phyloP scores from a whole-genome alignment of 352 stramenopile genomes.

The Phytopythium mirpurense region DNA sequence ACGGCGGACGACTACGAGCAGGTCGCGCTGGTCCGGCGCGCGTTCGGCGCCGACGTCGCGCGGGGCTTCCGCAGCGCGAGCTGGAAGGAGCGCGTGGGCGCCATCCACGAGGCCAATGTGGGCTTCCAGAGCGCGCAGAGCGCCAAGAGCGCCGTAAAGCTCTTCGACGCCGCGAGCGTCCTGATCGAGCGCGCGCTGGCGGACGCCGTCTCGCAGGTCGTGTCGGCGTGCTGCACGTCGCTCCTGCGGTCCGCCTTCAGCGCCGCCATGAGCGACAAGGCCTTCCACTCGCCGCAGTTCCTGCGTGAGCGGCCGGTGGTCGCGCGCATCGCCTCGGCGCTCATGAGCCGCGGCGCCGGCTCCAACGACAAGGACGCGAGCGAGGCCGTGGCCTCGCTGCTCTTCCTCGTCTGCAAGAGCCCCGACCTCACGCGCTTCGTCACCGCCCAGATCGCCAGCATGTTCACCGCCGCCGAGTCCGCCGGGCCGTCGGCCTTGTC shows the following conservation, averaged over 20 bases:
- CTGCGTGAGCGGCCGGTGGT: conserved; percentile 44
- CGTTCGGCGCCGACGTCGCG: conserved; percentile 51
- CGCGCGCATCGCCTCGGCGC: conserved; percentile 32
- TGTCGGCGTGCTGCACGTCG: conserved; percentile 46
- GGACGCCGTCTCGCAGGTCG: conserved; percentile 65
- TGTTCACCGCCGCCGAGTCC: conserved; percentile 18
- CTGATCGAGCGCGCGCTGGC: conserved; percentile 53
- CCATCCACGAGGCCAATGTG: conserved; percentile 48
- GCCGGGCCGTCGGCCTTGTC: conserved; percentile 9
- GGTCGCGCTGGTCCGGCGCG: conserved; percentile 21
- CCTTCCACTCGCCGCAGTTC: conserved; percentile 58
- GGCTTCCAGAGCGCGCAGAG: conserved; percentile 39
- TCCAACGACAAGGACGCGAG: conserved; percentile 80
- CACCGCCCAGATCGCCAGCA: conserved; percentile 44
- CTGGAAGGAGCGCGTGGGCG: conserved; percentile 53
- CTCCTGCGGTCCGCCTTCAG: conserved; percentile 63
- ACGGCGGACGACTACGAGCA: conserved; percentile 15
- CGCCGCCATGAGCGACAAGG: conserved; percentile 42
- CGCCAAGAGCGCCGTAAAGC: conserved; percentile 31
- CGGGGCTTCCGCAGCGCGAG: conserved; percentile 43
- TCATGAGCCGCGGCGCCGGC: conserved; percentile 45
- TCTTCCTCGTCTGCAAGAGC: conserved; percentile 84
- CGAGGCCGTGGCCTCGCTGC: conserved; percentile 60
- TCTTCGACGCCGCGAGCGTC: conserved; percentile 60
- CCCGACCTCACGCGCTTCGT: conserved; percentile 56